Evolutionary conservation across 164 flowering plant genomes (phyloP).

Genomic region (Piper betle): DNA sequence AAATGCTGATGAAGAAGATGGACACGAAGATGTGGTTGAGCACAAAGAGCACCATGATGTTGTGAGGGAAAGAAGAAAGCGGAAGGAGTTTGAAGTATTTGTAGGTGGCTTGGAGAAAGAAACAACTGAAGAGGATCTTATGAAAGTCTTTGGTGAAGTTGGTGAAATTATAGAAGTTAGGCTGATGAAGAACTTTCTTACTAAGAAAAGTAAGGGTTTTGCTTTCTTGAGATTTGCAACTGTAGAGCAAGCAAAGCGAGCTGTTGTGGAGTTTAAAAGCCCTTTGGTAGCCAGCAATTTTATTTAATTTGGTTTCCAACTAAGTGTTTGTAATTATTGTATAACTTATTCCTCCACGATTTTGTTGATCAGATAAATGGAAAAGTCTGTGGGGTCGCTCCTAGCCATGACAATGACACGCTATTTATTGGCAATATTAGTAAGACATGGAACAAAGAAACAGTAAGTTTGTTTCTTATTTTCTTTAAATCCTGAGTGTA

Average conservation of each 20-base stretch:
- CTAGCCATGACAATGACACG: constrained; percentile 96
- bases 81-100: constrained; percentile 96
- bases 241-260: constrained; percentile 83
- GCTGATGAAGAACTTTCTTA: constrained; percentile 84
- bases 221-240: constrained; percentile 95
- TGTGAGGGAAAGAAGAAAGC: constrained; percentile 81
- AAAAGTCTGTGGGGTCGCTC: constrained; percentile 89
- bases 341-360: constrained; percentile 7
- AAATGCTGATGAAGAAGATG: constrained; percentile 11
- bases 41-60: constrained; percentile 78
- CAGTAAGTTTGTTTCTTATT: constrained; percentile 45
- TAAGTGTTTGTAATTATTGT: neutral
- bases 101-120: constrained; percentile 96
- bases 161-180: constrained; percentile 85
- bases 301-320: constrained; percentile 1
- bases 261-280: constrained; percentile 59
- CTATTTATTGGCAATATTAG: constrained; percentile 87
- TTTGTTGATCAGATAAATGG: constrained; percentile 57
- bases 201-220: constrained; percentile 94
- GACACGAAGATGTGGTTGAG: constrained; percentile 31
- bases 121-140: constrained; percentile 78
- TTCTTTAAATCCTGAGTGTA: neutral
- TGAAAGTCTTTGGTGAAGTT: constrained; percentile 60
- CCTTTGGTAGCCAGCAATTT: constrained; percentile 49
- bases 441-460: constrained; percentile 94